These are phyloP conservation scores for Myriosclerotinia duriaeana DNA, from an alignment of 2,329 filamentous ascomycete genomes.

Conservation along the genomic window DNA sequence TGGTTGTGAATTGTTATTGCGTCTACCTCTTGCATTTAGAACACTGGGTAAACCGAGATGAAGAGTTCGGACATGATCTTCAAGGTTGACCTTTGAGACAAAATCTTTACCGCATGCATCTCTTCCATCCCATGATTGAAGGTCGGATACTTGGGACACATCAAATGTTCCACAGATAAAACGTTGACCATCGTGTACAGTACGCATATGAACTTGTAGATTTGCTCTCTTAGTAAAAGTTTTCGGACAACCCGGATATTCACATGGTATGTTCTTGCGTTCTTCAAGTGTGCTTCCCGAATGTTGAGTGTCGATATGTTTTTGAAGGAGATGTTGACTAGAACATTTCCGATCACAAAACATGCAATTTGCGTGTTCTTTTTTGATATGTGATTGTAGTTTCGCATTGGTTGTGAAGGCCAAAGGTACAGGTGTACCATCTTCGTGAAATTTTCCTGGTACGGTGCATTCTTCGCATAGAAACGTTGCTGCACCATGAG, in stretches of 20 bases:
- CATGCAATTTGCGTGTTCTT: slow-evolving; percentile 71
- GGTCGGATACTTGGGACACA: slow-evolving; percentile 54
- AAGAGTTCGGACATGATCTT: slow-evolving; percentile 80
- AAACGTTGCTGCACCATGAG: slow-evolving; percentile 66
- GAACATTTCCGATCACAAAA: slow-evolving; percentile 70
- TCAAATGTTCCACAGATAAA: slow-evolving; percentile 77
- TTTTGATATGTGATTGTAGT: slow-evolving; percentile 70
- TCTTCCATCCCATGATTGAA: slow-evolving; percentile 62
- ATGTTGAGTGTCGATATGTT: slow-evolving; percentile 78
- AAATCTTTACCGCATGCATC: slow-evolving; percentile 75
- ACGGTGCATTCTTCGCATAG: slow-evolving; percentile 72
- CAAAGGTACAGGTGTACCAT: slow-evolving; percentile 46
- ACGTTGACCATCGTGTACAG: slow-evolving; percentile 71
- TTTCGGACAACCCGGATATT: slow-evolving; percentile 66
- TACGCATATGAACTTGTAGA: slow-evolving; percentile 74
- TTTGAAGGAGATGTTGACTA: slow-evolving; percentile 66
- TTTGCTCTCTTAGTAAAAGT: slow-evolving; percentile 84
- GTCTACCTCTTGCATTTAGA: slow-evolving; percentile 44
- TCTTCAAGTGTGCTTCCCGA: slow-evolving; percentile 60
- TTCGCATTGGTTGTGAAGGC: slow-evolving; percentile 72
- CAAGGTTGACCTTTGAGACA: slow-evolving; percentile 72
- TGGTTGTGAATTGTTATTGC: slow-evolving; percentile 11
- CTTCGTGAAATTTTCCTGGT: slow-evolving; percentile 39
- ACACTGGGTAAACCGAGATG: slow-evolving; percentile 64
- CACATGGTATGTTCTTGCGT: slow-evolving; percentile 65